Evolutionary conservation across 768 basidiomycete species (phyloP), one percentile per base, ranked within the genome.

Genomic region (Exidia glandulosa): DNA sequence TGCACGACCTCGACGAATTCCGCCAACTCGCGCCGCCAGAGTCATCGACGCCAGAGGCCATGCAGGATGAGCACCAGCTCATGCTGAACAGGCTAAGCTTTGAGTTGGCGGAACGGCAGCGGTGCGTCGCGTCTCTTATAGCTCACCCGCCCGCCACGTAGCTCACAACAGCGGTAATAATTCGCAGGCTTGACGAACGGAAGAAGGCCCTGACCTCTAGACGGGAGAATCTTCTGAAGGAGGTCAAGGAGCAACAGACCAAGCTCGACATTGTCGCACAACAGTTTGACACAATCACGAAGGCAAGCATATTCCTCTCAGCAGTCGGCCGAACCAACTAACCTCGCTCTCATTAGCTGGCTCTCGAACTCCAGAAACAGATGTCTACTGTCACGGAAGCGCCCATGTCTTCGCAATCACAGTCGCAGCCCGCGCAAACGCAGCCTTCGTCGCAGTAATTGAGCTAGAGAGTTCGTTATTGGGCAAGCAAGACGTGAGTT

Each of bases 1-100:
- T 94, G 47, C 85, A 91, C 70, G 71, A 76, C 3, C 66, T 88
- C 13, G 80, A 86, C 29, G 85, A 91, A 61, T 92, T 92, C 65
- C 69, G 77, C 63, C 69, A 72, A 32, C 77, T 86, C 25, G 92
- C 91, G 0, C 91, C 86, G 6, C 78, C 76, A 62, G 87, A 83
- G 65, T 81, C 82, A 14, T 81, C 81, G 27, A 79, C 82, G 56
- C 75, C 77, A 19, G 84, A 81, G 13, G 82, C 82, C 23, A 73
- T 87, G 48, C 74, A 79, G 16, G 81, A 89, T 66, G 79, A 85
- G 37, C 92, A 93, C 71, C 85, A 90, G 64, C 79, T 93, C 37
- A 91, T 93, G 88, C 81, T 94, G 62, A 91, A 85, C 67, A 84
- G 90, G 57, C 77, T 94, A 48, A 86, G 83, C 69, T 93, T 94